Conservation (phyloP, 2,329 filamentous ascomycete species). For the Nannizzia gypsea region DNA sequence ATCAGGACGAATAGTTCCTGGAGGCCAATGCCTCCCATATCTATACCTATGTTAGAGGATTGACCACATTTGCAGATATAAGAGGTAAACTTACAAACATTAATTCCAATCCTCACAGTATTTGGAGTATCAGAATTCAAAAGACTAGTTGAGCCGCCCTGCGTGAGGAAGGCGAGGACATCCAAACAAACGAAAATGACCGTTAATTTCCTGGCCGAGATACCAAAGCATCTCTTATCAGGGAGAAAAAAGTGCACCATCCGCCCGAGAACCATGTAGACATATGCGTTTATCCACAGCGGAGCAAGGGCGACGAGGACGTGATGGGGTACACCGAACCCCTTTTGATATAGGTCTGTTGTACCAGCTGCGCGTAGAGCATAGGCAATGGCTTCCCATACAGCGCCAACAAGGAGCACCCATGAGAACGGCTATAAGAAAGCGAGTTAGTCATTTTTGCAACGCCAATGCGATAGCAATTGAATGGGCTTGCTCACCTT, state of each 20-base stretch:
- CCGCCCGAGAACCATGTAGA: conserved; percentile 37
- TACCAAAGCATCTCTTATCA: conserved; percentile 25
- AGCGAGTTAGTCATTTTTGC: background rate
- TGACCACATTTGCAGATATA: conserved; percentile 14
- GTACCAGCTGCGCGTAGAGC: conserved; percentile 12
- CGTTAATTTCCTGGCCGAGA: conserved; percentile 29
- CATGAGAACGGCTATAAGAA: conserved; percentile 13
- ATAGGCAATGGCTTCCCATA: conserved; percentile 14
- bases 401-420: conserved; percentile 13
- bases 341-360: conserved; percentile 6
- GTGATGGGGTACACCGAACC: conserved; percentile 12
- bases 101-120: conserved; percentile 15
- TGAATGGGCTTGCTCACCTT: conserved; percentile 8
- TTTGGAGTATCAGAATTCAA: conserved; percentile 15
- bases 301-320: conserved; percentile 15
- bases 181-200: conserved; percentile 34
- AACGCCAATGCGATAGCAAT: background rate
- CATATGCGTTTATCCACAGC: conserved; percentile 34
- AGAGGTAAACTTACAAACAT: conserved; percentile 16
- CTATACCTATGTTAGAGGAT: conserved; percentile 3
- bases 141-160: conserved; percentile 12
- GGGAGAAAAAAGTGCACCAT: conserved; percentile 37
- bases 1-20: conserved; percentile 43
- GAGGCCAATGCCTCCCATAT: conserved; percentile 31
- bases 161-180: conserved; percentile 21